Conservation (phyloP, 179 eudicot species). For the Spergularia azorica region DNA sequence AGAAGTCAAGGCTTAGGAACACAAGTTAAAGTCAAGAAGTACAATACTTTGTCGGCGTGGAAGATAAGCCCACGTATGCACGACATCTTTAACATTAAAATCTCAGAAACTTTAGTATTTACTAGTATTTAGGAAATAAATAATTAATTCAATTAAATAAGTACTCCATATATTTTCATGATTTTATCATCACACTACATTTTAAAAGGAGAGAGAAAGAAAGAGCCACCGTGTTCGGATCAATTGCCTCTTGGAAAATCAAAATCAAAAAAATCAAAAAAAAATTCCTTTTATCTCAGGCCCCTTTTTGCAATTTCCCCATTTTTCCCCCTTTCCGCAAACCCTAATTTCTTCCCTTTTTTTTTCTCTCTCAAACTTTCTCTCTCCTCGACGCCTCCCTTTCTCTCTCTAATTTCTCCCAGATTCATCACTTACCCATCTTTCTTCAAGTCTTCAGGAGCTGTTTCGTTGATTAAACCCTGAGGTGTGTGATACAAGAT, state of each 20-base stretch:
- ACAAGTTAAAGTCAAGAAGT: too few relatives aligned
- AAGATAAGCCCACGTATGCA: too few relatives aligned
- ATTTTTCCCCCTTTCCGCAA: constrained; percentile 21
- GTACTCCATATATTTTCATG: too few relatives aligned
- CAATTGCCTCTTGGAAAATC: constrained; percentile 13
- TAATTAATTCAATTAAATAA: too few relatives aligned
- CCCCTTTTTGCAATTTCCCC: constrained; percentile 30
- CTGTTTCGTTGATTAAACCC: constrained; percentile 15
- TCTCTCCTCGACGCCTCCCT: constrained; percentile 27
- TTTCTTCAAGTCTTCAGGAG: constrained; percentile 11
- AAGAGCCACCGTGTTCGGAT: constrained; percentile 14
- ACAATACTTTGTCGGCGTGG: too few relatives aligned
- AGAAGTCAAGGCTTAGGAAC: too few relatives aligned
- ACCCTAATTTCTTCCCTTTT: constrained; percentile 33
- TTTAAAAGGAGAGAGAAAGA: constrained; percentile 1
- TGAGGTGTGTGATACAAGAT: constrained; percentile 26
- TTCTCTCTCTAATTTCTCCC: constrained; percentile 21
- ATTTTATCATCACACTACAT: not conserved
- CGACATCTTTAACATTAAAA: too few relatives aligned
- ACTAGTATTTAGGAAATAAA: too few relatives aligned
- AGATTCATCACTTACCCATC: constrained; percentile 18
- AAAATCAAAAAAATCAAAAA: not conserved
- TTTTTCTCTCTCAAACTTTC: constrained; percentile 18
- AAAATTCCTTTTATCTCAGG: constrained; percentile 29
- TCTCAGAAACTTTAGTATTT: too few relatives aligned